A percentile compares a stretch with the other conserved stretches of the same genome.
phyloP scores from a whole-genome alignment of 192 early-diverging fungal species.

The Coemansia sp. region DNA sequence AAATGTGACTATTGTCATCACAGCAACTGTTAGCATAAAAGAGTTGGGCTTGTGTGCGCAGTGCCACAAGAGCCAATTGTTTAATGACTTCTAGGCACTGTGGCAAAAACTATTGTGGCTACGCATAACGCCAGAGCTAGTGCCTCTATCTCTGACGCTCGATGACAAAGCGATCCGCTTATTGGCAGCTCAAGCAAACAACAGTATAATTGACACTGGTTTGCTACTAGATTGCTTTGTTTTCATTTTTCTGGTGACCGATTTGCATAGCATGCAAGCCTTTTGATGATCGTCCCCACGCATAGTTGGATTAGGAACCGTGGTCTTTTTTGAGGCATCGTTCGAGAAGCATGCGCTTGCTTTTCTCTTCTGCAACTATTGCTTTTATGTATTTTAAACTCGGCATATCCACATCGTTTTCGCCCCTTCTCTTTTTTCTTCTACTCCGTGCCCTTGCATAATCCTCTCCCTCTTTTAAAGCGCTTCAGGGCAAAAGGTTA shows the following conservation, averaged over 20 bases:
- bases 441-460: background rate
- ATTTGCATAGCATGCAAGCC: background rate
- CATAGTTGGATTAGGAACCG: background rate
- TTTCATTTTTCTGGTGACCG: background rate
- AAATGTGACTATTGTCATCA: too few species aligned
- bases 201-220: background rate
- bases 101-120: background rate
- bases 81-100: too few species aligned
- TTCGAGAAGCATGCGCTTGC: background rate
- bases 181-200: background rate
- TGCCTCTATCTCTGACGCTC: background rate
- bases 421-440: background rate
- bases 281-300: background rate
- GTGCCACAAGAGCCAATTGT: too few species aligned
- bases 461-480: constrained; percentile 2
- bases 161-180: background rate
- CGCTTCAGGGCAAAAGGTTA: constrained; percentile 1
- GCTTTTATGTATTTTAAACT: constrained; percentile 3
- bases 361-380: background rate
- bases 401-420: background rate
- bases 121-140: background rate
- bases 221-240: background rate
- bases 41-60: too few species aligned
- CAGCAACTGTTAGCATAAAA: too few species aligned
- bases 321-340: background rate